Conservation (phyloP, 805 yeast genomes). For the Candida orba region DNA sequence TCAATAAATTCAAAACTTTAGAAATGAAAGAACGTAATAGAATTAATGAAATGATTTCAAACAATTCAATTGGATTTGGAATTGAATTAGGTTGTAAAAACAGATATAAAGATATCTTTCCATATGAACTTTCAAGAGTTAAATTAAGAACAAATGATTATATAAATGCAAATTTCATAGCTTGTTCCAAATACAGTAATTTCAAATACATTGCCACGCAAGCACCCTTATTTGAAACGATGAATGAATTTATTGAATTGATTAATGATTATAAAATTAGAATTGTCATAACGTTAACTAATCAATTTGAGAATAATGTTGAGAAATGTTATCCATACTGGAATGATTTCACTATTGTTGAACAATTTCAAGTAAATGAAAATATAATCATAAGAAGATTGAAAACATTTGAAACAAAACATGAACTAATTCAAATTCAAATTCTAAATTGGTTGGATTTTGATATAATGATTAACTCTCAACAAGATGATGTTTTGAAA, state of each 20-base stretch:
- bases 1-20: conserved; percentile 51
- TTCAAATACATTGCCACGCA: conserved; percentile 75
- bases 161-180: conserved; percentile 79
- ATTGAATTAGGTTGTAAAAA: conserved; percentile 77
- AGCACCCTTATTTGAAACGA: conserved; percentile 74
- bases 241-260: conserved; percentile 81
- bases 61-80: conserved; percentile 35
- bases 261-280: conserved; percentile 56
- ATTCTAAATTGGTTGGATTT: conserved; percentile 79
- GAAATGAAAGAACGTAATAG: conserved; percentile 68
- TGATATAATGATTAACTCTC: conserved; percentile 42
- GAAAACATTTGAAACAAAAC: conserved; percentile 15
- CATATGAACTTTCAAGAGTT: conserved; percentile 82
- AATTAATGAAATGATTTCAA: conserved; percentile 35
- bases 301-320: conserved; percentile 66
- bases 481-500: conserved; percentile 49
- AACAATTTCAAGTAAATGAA: conserved; percentile 13
- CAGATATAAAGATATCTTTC: conserved; percentile 82
- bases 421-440: conserved; percentile 66
- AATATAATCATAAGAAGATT: conserved; percentile 37
- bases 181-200: conserved; percentile 16
- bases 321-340: conserved; percentile 83
- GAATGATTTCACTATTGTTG: conserved; percentile 39
- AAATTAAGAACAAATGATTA: conserved; percentile 43
- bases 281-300: conserved; percentile 68